phyloP scores from a whole-genome alignment of 2,329 filamentous ascomycete genomes.

The Hortaea sp. region DNA sequence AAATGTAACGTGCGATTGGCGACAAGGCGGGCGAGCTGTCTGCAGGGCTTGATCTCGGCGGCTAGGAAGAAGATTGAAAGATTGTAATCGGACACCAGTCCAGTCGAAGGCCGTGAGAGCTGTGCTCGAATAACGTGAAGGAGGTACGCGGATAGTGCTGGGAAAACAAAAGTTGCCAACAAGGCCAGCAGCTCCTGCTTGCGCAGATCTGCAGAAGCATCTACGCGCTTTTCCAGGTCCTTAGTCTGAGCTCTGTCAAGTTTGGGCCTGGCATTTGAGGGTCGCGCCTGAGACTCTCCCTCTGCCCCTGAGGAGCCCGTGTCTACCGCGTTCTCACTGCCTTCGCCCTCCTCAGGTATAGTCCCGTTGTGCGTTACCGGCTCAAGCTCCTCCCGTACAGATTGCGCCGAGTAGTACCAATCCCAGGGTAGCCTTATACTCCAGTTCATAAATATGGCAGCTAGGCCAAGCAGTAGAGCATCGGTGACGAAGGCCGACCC shows the following conservation, averaged over 20 bases:
- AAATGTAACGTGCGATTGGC: slow-evolving; percentile 70
- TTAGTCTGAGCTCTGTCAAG: slow-evolving; percentile 1
- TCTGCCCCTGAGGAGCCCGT: slow-evolving; percentile 6
- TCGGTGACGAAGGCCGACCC: slow-evolving; percentile 78
- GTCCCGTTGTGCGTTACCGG: slow-evolving; percentile 6
- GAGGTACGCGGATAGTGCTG: slow-evolving; percentile 69
- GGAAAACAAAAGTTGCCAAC: slow-evolving; percentile 67
- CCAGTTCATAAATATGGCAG: slow-evolving; percentile 84
- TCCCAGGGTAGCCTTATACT: slow-evolving; percentile 81
- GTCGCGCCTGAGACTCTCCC: slow-evolving; percentile 2
- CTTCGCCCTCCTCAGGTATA: slow-evolving; percentile 4
- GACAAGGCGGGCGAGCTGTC: slow-evolving; percentile 72
- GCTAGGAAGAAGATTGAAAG: slow-evolving; percentile 81
- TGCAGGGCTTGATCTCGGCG: slow-evolving; percentile 72
- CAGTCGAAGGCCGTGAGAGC: slow-evolving; percentile 73
- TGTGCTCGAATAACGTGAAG: slow-evolving; percentile 72
- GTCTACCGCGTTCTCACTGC: slow-evolving; percentile 14
- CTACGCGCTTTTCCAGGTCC: slow-evolving; percentile 9
- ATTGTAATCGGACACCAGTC: slow-evolving; percentile 85
- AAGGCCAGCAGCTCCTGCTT: slow-evolving; percentile 67
- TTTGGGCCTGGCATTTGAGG: not conserved
- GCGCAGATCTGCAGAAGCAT: slow-evolving; percentile 55
- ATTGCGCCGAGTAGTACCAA: slow-evolving; percentile 44
- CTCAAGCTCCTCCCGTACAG: slow-evolving; percentile 14
- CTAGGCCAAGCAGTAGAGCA: slow-evolving; percentile 66